Percentiles rank a stretch among this genome's conserved stretches.
These are phyloP conservation scores for Monosporascus sp. DNA, from an alignment of 2,329 filamentous ascomycete species.

Conservation along the genomic window DNA sequence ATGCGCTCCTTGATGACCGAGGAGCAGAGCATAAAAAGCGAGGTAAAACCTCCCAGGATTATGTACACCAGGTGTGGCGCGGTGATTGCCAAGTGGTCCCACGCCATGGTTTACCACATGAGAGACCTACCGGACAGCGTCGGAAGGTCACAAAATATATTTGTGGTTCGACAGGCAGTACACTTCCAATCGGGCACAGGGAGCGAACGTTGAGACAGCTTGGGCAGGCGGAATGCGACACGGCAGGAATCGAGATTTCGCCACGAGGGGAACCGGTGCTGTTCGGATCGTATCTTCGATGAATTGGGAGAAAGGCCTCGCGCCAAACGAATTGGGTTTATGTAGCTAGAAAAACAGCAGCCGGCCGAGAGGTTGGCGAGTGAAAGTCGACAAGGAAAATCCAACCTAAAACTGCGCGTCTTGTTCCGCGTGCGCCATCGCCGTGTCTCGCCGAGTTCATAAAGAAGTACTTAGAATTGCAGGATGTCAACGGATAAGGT, in stretches of 20 bases:
- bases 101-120: conserved; percentile 53
- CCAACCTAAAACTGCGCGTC: background rate
- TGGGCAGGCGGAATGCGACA: conserved; percentile 13
- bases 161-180: background rate
- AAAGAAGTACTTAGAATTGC: background rate
- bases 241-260: conserved; percentile 17
- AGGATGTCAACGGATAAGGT: background rate
- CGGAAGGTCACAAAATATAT: conserved; percentile 2
- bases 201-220: conserved; percentile 12
- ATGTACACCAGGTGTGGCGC: conserved; percentile 97
- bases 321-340: conserved; percentile 14
- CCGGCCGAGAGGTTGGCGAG: background rate
- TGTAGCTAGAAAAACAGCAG: background rate
- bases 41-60: conserved; percentile 95
- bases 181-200: conserved; percentile 14
- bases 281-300: conserved; percentile 20
- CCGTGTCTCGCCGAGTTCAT: background rate
- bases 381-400: background rate
- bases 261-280: conserved; percentile 19
- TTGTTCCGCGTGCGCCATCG: background rate
- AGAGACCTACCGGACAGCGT: conserved; percentile 5
- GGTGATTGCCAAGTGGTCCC: conserved; percentile 80
- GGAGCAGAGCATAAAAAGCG: conserved; percentile 96
- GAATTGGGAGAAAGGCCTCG: conserved; percentile 26
- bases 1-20: conserved; percentile 97